These are phyloP conservation scores for Bacidia gigantensis DNA, from an alignment of 495 filamentous ascomycete species.

Conservation along the genomic window DNA sequence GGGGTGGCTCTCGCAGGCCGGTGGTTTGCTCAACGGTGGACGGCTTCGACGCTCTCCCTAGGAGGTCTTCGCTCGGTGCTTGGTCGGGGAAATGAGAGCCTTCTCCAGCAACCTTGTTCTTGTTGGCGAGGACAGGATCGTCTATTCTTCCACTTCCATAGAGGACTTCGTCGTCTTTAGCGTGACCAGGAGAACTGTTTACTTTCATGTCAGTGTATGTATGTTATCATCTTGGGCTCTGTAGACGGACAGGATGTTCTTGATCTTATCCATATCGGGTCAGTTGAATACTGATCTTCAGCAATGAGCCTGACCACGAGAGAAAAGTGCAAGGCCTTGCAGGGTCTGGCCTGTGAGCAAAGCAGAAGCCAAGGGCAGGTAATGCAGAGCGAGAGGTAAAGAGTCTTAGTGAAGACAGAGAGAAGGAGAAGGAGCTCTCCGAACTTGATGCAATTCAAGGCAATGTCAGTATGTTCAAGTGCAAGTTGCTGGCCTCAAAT, in stretches of 20 bases:
- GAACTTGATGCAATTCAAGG: background rate
- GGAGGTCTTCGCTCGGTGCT: conserved; percentile 8
- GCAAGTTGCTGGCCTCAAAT: too few species aligned
- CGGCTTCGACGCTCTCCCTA: conserved; percentile 10
- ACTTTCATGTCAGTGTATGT: too few species aligned
- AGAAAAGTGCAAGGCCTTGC: too few species aligned
- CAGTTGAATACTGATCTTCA: background rate
- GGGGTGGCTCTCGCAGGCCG: conserved; percentile 6
- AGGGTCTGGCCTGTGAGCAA: too few species aligned
- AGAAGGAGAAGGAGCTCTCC: too few species aligned
- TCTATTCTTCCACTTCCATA: conserved; percentile 24
- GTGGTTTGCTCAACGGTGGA: background rate
- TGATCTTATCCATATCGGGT: conserved; percentile 20
- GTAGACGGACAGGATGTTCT: conserved; percentile 28
- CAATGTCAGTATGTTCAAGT: background rate
- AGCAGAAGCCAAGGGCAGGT: too few species aligned
- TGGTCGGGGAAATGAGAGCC: conserved; percentile 17
- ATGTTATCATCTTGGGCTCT: too few species aligned
- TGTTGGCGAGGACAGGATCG: conserved; percentile 18
- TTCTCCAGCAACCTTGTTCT: conserved; percentile 15
- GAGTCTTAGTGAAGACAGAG: too few species aligned
- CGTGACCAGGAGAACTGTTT: conserved; percentile 25
- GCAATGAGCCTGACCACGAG: background rate
- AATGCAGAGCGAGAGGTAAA: too few species aligned
- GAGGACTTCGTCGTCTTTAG: conserved; percentile 29